Evolutionary conservation across 208 protist species (phyloP).

Genomic region (Leishmania amazonensis): DNA sequence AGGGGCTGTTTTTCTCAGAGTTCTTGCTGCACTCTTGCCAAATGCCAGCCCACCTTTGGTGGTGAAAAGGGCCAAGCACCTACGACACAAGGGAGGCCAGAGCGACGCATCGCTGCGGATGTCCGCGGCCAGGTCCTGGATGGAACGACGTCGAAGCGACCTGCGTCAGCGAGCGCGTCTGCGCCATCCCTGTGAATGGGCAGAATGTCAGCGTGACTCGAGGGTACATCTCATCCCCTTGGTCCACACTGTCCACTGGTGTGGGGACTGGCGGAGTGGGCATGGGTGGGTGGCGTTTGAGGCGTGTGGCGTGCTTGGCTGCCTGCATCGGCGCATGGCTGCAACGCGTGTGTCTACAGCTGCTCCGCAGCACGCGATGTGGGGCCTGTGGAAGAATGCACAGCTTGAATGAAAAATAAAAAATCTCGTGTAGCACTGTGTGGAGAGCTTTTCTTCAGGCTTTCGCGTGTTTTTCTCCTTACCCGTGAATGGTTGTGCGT

Average conservation of each 20-base stretch:
- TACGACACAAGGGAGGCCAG: neutral
- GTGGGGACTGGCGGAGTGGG: neutral
- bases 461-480: too few species aligned
- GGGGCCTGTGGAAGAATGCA: neutral
- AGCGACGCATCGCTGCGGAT: neutral
- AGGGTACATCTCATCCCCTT: neutral
- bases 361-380: neutral
- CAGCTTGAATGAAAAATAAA: neutral
- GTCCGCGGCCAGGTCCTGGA: neutral
- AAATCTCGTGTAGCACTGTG: too few species aligned
- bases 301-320: neutral
- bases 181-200: too few species aligned
- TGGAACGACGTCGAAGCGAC: neutral
- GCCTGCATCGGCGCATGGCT: neutral
- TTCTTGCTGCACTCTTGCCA: neutral
- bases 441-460: too few species aligned
- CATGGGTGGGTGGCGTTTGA: too few species aligned
- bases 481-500: too few species aligned
- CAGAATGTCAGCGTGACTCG: neutral
- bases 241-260: neutral
- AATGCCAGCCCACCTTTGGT: neutral
- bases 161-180: neutral
- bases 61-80: neutral
- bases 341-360: neutral
- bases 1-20: neutral